A percentile compares a stretch with the other conserved stretches of the same genome.
Evolutionary conservation across 2,329 filamentous ascomycete species (phyloP).

Genomic region (Stachybotrys chlorohalonatus): DNA sequence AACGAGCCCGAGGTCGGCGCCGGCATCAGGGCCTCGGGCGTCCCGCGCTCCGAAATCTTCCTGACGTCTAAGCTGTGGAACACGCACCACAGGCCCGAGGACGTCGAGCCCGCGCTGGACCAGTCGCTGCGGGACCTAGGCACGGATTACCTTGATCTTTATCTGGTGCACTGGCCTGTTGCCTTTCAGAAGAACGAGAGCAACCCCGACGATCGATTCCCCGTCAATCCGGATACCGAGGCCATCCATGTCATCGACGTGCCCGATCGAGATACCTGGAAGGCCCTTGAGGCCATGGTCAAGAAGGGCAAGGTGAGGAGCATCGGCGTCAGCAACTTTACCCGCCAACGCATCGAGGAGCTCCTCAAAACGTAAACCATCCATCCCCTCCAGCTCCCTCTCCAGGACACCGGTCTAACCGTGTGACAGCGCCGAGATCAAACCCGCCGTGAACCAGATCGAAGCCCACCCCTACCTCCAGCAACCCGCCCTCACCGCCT

Average conservation of each 20-base stretch:
- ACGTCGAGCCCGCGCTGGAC: slow-evolving; percentile 39
- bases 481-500: slow-evolving; percentile 40
- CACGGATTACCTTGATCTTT: slow-evolving; percentile 44
- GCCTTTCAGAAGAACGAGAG: slow-evolving; percentile 33
- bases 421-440: slow-evolving; percentile 28
- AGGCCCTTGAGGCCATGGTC: slow-evolving; percentile 44
- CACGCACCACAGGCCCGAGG: slow-evolving; percentile 38
- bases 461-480: slow-evolving; percentile 38
- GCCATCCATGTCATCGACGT: slow-evolving; percentile 26
- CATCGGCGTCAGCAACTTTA: slow-evolving; percentile 54
- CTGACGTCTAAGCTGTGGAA: slow-evolving; percentile 56
- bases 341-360: slow-evolving; percentile 38
- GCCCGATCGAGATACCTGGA: slow-evolving; percentile 48
- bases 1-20: slow-evolving; percentile 34
- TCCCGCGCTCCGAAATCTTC: slow-evolving; percentile 32
- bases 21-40: slow-evolving; percentile 29
- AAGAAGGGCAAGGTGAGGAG: slow-evolving; percentile 42
- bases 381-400: slow-evolving; percentile 33
- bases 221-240: slow-evolving; percentile 33
- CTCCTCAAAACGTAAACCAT: slow-evolving; percentile 19
- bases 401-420: slow-evolving; percentile 19
- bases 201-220: slow-evolving; percentile 27
- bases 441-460: slow-evolving; percentile 42
- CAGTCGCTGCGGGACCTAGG: slow-evolving; percentile 38
- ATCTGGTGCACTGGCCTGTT: slow-evolving; percentile 40